Evolutionary conservation across 345 rosid species (phyloP), one percentile per base, ranked within the genome.

Genomic region (Gossypium bickii): DNA sequence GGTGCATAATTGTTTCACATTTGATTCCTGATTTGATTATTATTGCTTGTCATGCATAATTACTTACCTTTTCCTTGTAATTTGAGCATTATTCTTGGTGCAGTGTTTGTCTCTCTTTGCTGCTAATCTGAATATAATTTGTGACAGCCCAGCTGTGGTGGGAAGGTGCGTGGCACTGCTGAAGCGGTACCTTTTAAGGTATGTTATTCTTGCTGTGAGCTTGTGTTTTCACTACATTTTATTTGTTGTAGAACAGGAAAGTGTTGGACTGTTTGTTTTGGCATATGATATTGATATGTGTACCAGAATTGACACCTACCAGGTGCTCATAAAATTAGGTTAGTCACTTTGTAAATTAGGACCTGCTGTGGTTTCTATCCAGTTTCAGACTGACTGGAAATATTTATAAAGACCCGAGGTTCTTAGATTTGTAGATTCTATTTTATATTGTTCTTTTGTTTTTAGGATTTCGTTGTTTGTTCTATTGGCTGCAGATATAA

Each of bases 91-190:
- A 41, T 52, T 68, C 22, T 59, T 62, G 34, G 16, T 2, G 12
- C 53, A 11, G 13, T 41, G 52, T 9, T 68, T 80, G 20, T 75
- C 55, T 20, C 59, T 73, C 38, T 70, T 73, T 44, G 72, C 75
- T 74, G 56, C 79, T 76, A 47, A 67, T 45, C 18, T 67, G 18
- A 12, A 59, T 80, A 62, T 73, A 61, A 70, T 76, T 74, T 81
- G 70, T 76, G 77, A 77, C 98, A 95, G 99, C 81, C 99, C 99
- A 53, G 98, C 96, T 56, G 97, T 93, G 60, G 98, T 95, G 78
- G 93, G 91, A 67, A 90, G 96, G 78, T 95, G 99, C 70, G 97
- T 95, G 86, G 86, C 93, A 68, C 88, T 93, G 79, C 80, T 95
- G 83, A 95, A 95, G 85, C 89, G 98, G 9, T 85, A 91, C 83